Base-by-base conservation (phyloP, 257 asterid genomes). In the Solanum clarkiae region DNA sequence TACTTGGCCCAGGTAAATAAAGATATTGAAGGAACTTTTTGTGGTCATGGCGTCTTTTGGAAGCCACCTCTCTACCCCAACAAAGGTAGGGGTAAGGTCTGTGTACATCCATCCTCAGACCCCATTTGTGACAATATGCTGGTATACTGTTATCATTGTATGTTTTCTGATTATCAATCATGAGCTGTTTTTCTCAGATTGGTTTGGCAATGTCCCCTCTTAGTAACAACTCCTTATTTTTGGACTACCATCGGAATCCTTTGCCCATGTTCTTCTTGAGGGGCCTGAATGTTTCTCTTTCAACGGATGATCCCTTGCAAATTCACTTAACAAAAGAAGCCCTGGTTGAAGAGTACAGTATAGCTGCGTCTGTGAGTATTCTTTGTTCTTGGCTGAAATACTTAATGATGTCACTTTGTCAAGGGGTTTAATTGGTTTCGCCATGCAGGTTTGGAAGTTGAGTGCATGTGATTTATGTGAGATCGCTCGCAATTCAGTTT, bases 161-260 rank as follows among this genome's bases (percentile, higher is more conserved):
- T 44, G 54, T 32, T 59, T 45, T 24, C 85, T 71, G 65, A 53
- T 54, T 51, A 54, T 53, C 65, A 54, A 29, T 26, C 47, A 77
- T 77, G 82, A 16, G 49, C 12, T 51, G 8, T 77, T 80, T 70
- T 90, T n/a, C 47, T 82, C 94, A 96, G 99, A 96, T 96, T 93
- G 99, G 99, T 84, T 90, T 96, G 88, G 99, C 98, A 40, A 96
- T 96, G 99, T 96, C 99, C 88, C 99, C 99, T 66, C 87, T 96
- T 89, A 96, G 99, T 95, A 96, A 96, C 93, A 96, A 96, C 91
- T 96, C 99, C 11, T 86, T 96, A 85, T 96, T 96, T 91, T 86
- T 96, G 86, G 99, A 96, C 92, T 96, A 96, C 92, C 99, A 96
- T 83, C 99, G 99, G 53, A 96, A 96, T 88, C 99, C 99, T 17